Percentiles rank a stretch among this genome's conserved stretches.
Evolutionary conservation across 352 stramenopile species (phyloP).

Genomic region (Globisporangium apiculatum): DNA sequence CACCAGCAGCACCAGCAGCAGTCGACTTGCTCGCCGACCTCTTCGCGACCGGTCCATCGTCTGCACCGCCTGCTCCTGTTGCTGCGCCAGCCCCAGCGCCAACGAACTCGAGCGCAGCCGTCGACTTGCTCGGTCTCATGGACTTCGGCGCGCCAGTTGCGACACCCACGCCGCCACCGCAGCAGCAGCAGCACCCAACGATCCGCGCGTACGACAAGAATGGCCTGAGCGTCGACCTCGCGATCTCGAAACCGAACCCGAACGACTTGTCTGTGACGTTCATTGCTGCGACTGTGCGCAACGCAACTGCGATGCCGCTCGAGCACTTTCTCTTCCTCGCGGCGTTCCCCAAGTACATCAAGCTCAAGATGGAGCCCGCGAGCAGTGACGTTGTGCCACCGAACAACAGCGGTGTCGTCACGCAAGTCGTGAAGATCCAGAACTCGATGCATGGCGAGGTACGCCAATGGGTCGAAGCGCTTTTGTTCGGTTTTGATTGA

Average conservation of each 20-base stretch:
- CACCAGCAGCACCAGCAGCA: conserved; percentile 14
- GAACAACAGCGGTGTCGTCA: conserved; percentile 76
- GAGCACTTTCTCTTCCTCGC: conserved; percentile 92
- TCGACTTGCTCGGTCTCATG: conserved; percentile 66
- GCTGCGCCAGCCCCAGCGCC: conserved; percentile 9
- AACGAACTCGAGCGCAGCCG: conserved; percentile 10
- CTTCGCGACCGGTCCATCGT: conserved; percentile 53
- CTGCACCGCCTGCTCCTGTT: conserved; percentile 4
- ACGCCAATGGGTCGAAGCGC: conserved; percentile 4
- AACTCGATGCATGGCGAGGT: conserved; percentile 93
- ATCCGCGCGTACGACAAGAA: conserved; percentile 95
- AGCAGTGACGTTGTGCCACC: conserved; percentile 88
- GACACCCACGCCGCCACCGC: background rate
- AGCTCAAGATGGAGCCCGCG: conserved; percentile 97
- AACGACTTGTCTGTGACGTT: conserved; percentile 90
- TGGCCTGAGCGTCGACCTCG: conserved; percentile 89
- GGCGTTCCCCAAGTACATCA: conserved; percentile 97
- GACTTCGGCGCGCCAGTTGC: conserved; percentile 46
- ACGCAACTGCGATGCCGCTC: conserved; percentile 81
- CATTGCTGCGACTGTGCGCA: conserved; percentile 91
- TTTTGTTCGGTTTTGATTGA: too few species aligned
- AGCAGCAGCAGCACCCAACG: conserved; percentile 32
- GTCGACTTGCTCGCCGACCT: conserved; percentile 95
- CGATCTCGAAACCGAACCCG: conserved; percentile 90
- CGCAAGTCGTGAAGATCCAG: conserved; percentile 94